Evolutionary conservation across 352 stramenopile species (phyloP), one percentile per base, ranked within the genome.

Genomic region (Pythium periplocum): DNA sequence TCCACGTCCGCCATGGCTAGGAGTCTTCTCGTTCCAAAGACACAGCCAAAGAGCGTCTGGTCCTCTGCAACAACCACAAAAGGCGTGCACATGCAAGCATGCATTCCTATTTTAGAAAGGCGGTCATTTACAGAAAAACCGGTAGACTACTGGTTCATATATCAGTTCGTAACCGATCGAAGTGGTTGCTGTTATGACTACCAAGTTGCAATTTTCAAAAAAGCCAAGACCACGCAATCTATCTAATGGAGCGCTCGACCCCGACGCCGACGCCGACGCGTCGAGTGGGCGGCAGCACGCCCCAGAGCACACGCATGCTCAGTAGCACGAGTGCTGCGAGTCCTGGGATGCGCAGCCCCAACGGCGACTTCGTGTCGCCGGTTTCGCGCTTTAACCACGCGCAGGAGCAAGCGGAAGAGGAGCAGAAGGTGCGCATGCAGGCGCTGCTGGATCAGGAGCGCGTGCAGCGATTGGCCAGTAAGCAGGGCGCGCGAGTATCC

Each of bases 351-450:
- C 17, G 17, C 17, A 26, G 17, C 17, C 17, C 17, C 17, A 12
- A 42, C 39, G 32, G 35, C 11, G 62, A 61, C 40, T 59, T 75
- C 49, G 40, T 75, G 35, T 75, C 67, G 37, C 67, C 67, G 32
- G 67, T 75, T 26, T 66, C 67, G 40, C 59, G 61, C 48, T 70
- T 61, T 53, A 70, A 75, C 46, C 53, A 49, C 4, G 35, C 58
- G 37, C 43, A 59, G 12, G 60, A 62, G 17, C 37, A 53, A 6
- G 67, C 67, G 35, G 37, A 44, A 1, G 30, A 55, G 7, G 67
- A 66, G 30, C 67, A 75, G 55, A 46, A 62, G 31, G 57, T 57
- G 46, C 63, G 67, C 32, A 67, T 75, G 56, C 54, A 63, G 34
- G 33, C 53, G 7, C 49, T 75, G 48, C 7, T 12, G 38, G 7